Evolutionary conservation across 2,329 filamentous ascomycete genomes (phyloP), one percentile per base, ranked within the genome.

Genomic region (Scopulariopsis brevicaulis): DNA sequence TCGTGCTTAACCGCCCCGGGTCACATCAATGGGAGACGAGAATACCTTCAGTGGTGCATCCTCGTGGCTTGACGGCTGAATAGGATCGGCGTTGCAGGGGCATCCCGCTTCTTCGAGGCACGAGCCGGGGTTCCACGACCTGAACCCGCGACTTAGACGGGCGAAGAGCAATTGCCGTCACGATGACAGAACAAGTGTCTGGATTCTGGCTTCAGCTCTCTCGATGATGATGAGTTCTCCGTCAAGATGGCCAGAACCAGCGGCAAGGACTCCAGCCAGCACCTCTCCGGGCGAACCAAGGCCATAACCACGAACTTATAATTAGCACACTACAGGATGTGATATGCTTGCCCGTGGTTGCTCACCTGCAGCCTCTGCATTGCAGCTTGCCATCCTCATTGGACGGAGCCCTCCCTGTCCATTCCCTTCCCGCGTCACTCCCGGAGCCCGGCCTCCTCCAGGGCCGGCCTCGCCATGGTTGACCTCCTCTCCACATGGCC

Each of bases 361-460:
- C 25, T 48, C 55, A 57, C 46, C 32, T 57, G 55, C 55, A 57
- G 46, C 12, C 20, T 43, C 18, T 52, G 48, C 55, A 57, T 57
- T 28, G 24, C 20, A 35, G 20, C 55, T 24, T 28, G 24, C 34
- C 55, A n/a, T 34, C 46, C 55, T 53, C 55, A 57, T 57, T 57
- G 55, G 55, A 57, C 48, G 48, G 50, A 48, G 20, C 35, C 46
- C 25, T 28, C 35, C 46, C 25, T 28, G 43, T 28, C 34, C 34
- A 20, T 57, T 20, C 32, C 55, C 34, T 22, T 57, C 55, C 46
- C 24, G 25, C 32, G 8, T 34, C 55, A 15, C 53, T 37, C 37
- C 37, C 37, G 18, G 34, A 37, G 43, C 15, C 54, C 15, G 37
- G 35, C 24, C 54, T n/a, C 54, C 15, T 32, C 37, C 37, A 55